Percentiles rank a stretch among this genome's conserved stretches.
Conservation (phyloP, 2,329 filamentous ascomycete genomes). For the Colletotrichum aenigma region DNA sequence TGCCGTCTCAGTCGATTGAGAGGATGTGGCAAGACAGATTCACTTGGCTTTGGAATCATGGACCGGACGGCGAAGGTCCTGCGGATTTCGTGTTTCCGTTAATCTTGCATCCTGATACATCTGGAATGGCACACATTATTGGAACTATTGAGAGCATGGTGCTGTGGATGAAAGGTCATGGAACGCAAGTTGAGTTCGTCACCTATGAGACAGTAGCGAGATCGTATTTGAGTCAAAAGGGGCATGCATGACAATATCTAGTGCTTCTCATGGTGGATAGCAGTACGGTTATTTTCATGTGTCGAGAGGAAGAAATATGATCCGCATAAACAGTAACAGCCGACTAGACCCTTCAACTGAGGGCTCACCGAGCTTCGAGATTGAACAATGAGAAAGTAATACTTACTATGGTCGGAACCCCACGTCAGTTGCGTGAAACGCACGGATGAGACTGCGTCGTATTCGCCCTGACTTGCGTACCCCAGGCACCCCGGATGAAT, state of each 20-base stretch:
- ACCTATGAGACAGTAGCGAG: neutral
- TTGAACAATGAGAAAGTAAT: too few relatives aligned
- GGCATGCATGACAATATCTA: neutral
- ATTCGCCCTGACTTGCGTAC: neutral
- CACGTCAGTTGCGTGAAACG: neutral
- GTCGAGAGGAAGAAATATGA: neutral
- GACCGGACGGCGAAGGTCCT: conserved; percentile 28
- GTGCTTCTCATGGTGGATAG: neutral
- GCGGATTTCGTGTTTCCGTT: conserved; percentile 52
- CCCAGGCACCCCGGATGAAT: neutral
- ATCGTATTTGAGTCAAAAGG: neutral
- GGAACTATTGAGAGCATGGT: conserved; percentile 39
- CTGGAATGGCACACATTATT: conserved; percentile 65
- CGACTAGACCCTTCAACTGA: neutral
- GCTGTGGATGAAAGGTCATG: neutral
- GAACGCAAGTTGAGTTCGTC: neutral
- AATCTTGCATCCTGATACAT: conserved; percentile 62
- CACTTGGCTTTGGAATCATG: conserved; percentile 55
- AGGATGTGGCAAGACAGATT: conserved; percentile 66
- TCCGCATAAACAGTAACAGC: neutral
- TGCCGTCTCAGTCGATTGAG: conserved; percentile 60
- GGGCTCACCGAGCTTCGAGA: neutral
- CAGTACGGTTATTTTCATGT: neutral
- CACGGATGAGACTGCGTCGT: neutral
- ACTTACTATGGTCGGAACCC: neutral